Evolutionary conservation across 1,139 yeast species (phyloP).

Genomic region (Taphrina deformans): DNA sequence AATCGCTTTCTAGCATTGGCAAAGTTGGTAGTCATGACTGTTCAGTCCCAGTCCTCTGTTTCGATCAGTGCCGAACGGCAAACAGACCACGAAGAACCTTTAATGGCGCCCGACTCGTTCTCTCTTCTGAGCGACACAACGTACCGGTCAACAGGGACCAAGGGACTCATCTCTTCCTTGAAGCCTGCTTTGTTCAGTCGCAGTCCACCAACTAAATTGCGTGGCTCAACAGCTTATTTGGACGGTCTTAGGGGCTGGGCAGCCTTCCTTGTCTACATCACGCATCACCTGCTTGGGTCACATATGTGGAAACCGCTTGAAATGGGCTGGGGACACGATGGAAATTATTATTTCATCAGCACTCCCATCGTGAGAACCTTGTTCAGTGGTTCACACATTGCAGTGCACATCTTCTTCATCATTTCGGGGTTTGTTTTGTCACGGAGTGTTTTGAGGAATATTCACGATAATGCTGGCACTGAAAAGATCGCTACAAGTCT

Average conservation of each 20-base stretch:
- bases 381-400: constrained; percentile 19
- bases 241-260: constrained; percentile 28
- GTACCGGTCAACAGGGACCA: background rate
- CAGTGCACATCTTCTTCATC: constrained; percentile 26
- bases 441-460: background rate
- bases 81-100: background rate
- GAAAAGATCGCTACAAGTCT: constrained; percentile 5
- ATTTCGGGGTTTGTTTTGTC: constrained; percentile 23
- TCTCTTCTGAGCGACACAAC: background rate
- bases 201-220: background rate
- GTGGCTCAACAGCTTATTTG: constrained; percentile 24
- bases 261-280: constrained; percentile 27
- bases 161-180: background rate
- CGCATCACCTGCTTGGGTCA: constrained; percentile 20
- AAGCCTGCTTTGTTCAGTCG: background rate
- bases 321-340: constrained; percentile 21
- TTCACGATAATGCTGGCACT: background rate
- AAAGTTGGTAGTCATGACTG: no score
- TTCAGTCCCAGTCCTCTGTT: no score
- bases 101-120: background rate
- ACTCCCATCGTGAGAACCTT: constrained; percentile 15
- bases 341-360: constrained; percentile 2
- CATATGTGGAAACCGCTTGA: constrained; percentile 14
- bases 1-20: no score
- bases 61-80: background rate